phyloP scores from a whole-genome alignment of 208 protist species.

The Jaenimonas drosophilae region DNA sequence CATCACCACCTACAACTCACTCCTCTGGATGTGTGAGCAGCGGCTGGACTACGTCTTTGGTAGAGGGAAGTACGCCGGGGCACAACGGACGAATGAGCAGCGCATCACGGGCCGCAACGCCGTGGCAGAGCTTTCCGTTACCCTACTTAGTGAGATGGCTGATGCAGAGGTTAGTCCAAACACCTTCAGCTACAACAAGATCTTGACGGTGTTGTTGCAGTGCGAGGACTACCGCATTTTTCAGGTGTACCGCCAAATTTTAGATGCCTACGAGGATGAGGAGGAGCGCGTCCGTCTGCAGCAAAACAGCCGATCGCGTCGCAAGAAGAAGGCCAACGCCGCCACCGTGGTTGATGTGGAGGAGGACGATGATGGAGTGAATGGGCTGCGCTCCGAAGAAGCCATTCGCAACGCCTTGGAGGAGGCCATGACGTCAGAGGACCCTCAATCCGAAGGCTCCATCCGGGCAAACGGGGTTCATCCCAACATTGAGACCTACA shows the following conservation, averaged over 20 bases:
- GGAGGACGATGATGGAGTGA: background rate
- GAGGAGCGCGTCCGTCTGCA: background rate
- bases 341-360: background rate
- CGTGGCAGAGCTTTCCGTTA: constrained; percentile 61
- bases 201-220: constrained; percentile 40
- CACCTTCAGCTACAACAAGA: constrained; percentile 85
- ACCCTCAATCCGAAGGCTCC: constrained; percentile 25
- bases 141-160: constrained; percentile 74
- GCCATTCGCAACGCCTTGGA: constrained; percentile 18
- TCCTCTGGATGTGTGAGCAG: constrained; percentile 68
- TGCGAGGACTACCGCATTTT: constrained; percentile 72
- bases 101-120: constrained; percentile 26
- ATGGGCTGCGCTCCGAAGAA: background rate
- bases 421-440: constrained; percentile 35
- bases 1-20: constrained; percentile 88
- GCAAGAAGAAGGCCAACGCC: background rate
- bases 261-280: constrained; percentile 5
- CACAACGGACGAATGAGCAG: constrained; percentile 54
- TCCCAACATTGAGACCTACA: constrained; percentile 68
- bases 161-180: constrained; percentile 59
- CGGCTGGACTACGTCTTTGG: constrained; percentile 77
- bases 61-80: constrained; percentile 17
- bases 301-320: constrained; percentile 1
- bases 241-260: constrained; percentile 31
- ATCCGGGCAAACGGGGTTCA: constrained; percentile 41